Base-by-base conservation (phyloP, 176 grass and related monocot genomes). In the Aegilops umbellulata region DNA sequence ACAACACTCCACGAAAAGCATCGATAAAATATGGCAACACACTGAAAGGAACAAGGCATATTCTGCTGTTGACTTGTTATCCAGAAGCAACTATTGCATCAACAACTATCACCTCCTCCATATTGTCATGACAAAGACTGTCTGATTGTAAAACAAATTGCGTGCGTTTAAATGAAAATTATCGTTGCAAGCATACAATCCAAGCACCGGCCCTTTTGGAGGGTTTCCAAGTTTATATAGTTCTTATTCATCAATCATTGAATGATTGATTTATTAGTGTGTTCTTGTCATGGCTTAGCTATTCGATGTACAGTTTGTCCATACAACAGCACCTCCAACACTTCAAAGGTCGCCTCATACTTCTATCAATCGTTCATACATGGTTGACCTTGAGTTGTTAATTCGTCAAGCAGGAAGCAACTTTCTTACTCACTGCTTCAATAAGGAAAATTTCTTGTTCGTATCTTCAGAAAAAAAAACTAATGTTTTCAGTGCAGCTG, bases 351-450 rank as follows among this genome's bases (percentile, higher is more conserved):
- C 4, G 65, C 4, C 24, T 55, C 20, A 22, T 73, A 53, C 74
- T 60, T 83, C 29, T 74, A 69, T 77, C 47, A 39, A 72, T 35
- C 15, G 44, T 76, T 20, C 26, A 32, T 60, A 41, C 42, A 74
- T 41, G 74, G 34, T 83, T 90, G 84, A 83, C 84, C 34, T 90
- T 9, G 55, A 57, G 73, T 78, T 65, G 74, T 85, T 83, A 81
- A 70, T 83, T 66, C 3, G 58, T 36, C 66, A 79, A 25, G 13
- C 57, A 35, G 57, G 84, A 79, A 83, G 17, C 32, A 83, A 72
- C n/a, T 83, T 79, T 41, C 7, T 71, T 83, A 19, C 14, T 19
- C 34, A 14, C 7, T 76, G 60, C 12, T 63, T 24, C 70, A 47
- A 31, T 3, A 46, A 76, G 19, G 1, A 31, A 38, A 49, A 19